Evolutionary conservation across 1,284 basidiomycete genomes (phyloP).

Genomic region (Mycocalia duriaeana): DNA sequence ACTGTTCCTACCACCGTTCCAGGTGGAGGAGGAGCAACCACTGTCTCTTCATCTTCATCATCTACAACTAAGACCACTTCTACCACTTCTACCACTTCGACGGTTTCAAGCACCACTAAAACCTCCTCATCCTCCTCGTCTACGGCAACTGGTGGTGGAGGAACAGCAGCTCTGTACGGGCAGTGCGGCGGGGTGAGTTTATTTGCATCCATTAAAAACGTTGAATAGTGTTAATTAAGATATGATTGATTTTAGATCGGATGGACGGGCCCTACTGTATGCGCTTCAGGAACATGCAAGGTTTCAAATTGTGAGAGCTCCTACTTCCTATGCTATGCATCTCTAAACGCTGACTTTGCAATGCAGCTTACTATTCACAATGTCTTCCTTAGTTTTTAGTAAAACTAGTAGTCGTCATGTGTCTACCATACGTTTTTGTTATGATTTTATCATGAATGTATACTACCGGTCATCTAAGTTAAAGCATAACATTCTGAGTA

Average conservation of each 20-base stretch:
- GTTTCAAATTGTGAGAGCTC: slow-evolving; percentile 13
- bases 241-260: slow-evolving; percentile 1
- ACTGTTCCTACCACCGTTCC: slow-evolving; percentile 32
- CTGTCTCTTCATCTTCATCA: background rate
- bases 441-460: too few species aligned
- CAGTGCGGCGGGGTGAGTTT: slow-evolving; percentile 18
- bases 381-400: too few species aligned
- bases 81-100: background rate
- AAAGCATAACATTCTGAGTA: too few species aligned
- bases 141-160: slow-evolving; percentile 5
- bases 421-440: too few species aligned
- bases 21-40: slow-evolving; percentile 6
- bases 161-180: slow-evolving; percentile 13
- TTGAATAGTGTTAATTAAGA: background rate
- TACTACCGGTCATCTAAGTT: too few species aligned
- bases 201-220: slow-evolving; percentile 7
- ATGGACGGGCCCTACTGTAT: slow-evolving; percentile 12
- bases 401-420: too few species aligned
- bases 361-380: slow-evolving; percentile 1
- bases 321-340: background rate
- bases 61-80: slow-evolving; percentile 2
- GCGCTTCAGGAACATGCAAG: slow-evolving; percentile 15
- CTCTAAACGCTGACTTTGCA: background rate
- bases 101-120: background rate
- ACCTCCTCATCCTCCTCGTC: background rate